Conservation (phyloP, 495 filamentous ascomycete species). For the Pyrenopolyporus hunteri region DNA sequence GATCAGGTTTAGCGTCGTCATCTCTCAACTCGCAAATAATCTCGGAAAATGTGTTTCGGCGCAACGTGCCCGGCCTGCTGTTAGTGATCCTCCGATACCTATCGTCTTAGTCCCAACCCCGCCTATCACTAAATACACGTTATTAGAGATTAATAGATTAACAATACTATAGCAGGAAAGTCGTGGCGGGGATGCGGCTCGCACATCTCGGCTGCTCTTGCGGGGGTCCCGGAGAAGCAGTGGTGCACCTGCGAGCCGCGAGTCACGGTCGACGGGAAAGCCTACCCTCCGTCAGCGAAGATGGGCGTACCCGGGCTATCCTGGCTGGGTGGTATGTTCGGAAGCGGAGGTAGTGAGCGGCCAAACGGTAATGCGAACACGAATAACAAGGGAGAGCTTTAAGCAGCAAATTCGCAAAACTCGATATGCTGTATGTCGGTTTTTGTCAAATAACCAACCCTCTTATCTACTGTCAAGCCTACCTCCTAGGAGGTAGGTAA, state of each 20-base stretch:
- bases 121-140: not conserved
- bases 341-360: slow-evolving; percentile 28
- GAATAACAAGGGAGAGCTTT: slow-evolving; percentile 35
- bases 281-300: slow-evolving; percentile 65
- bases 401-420: too few relatives aligned
- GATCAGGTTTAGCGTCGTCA: not conserved
- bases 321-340: slow-evolving; percentile 37
- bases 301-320: slow-evolving; percentile 39
- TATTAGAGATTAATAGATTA: not conserved
- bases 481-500: too few relatives aligned
- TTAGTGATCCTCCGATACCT: slow-evolving; percentile 29
- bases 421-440: too few relatives aligned
- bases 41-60: slow-evolving; percentile 47
- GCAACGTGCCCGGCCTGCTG: slow-evolving; percentile 50
- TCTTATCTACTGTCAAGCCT: too few relatives aligned
- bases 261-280: slow-evolving; percentile 63
- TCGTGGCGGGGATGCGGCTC: slow-evolving; percentile 71
- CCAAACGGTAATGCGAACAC: slow-evolving; percentile 6
- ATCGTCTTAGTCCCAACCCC: not conserved
- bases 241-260: slow-evolving; percentile 67
- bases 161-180: slow-evolving; percentile 58
- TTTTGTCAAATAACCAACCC: too few relatives aligned
- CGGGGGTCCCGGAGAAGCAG: slow-evolving; percentile 58
- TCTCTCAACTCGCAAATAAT: slow-evolving; percentile 3
- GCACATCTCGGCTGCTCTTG: slow-evolving; percentile 68